These are phyloP conservation scores for Chaetomidium leptoderma DNA, from an alignment of 495 filamentous ascomycete species.

Conservation along the genomic window DNA sequence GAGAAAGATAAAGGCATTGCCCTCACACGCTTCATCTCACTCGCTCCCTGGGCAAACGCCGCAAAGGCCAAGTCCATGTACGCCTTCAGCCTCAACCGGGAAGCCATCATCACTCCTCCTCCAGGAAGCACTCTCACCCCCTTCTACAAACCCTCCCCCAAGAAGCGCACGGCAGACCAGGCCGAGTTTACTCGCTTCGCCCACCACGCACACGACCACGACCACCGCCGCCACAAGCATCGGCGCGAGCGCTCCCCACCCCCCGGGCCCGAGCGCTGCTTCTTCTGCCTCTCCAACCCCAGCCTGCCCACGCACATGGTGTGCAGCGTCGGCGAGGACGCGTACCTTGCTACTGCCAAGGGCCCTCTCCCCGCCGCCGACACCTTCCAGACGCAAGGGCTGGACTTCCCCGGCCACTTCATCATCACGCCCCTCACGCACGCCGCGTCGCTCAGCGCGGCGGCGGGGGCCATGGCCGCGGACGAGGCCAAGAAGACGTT, in stretches of 20 bases:
- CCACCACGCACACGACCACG: slow-evolving; percentile 42
- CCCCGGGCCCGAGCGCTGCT: slow-evolving; percentile 74
- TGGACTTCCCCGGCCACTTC: slow-evolving; percentile 79
- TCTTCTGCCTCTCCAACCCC: slow-evolving; percentile 88
- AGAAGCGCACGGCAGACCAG: slow-evolving; percentile 58
- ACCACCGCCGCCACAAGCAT: slow-evolving; percentile 52
- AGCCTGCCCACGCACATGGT: slow-evolving; percentile 82
- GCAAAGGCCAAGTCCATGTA: slow-evolving; percentile 82
- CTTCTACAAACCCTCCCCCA: slow-evolving; percentile 39
- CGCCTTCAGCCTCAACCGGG: slow-evolving; percentile 73
- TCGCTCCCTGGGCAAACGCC: slow-evolving; percentile 70
- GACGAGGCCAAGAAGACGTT: slow-evolving; percentile 54
- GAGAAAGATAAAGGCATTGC: slow-evolving; percentile 42
- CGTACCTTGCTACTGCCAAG: slow-evolving; percentile 87
- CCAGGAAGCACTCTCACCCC: slow-evolving; percentile 67
- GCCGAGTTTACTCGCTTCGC: slow-evolving; percentile 64
- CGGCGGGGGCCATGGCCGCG: slow-evolving; percentile 47
- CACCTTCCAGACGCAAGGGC: slow-evolving; percentile 54
- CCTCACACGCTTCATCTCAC: slow-evolving; percentile 82
- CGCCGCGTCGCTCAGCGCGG: slow-evolving; percentile 44
- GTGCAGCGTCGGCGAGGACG: slow-evolving; percentile 74
- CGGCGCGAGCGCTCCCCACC: slow-evolving; percentile 49
- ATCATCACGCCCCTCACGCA: slow-evolving; percentile 88
- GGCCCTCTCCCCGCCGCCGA: slow-evolving; percentile 70
- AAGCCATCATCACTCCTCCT: slow-evolving; percentile 55